These are phyloP conservation scores for Chalciporus sp. DNA, from an alignment of 1,284 basidiomycete species.

Conservation along the genomic window DNA sequence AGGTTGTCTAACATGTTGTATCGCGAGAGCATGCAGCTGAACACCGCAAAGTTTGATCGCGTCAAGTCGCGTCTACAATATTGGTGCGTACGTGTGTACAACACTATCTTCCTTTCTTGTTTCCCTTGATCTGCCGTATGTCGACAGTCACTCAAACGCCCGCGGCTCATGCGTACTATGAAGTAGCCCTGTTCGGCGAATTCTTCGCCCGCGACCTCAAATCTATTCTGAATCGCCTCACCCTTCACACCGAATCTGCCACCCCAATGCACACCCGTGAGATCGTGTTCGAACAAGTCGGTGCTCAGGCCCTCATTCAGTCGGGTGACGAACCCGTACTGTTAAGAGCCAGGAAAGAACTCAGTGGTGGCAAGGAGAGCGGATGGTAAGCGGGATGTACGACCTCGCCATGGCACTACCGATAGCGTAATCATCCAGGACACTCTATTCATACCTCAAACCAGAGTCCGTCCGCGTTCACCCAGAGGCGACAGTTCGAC, in stretches of 20 bases:
- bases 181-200: conserved; percentile 77
- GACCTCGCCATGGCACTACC: background rate
- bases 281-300: conserved; percentile 73
- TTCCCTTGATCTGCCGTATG: conserved; percentile 18
- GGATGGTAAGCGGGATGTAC: conserved; percentile 53
- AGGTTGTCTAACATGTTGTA: conserved; percentile 12
- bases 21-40: background rate
- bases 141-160: conserved; percentile 26
- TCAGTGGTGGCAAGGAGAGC: conserved; percentile 47
- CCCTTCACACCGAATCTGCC: conserved; percentile 74
- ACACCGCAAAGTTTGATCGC: background rate
- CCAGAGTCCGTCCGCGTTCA: conserved; percentile 76
- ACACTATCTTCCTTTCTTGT: background rate
- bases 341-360: conserved; percentile 71
- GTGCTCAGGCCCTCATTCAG: conserved; percentile 61
- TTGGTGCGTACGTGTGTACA: too few species aligned
- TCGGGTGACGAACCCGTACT: conserved; percentile 61
- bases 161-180: conserved; percentile 63
- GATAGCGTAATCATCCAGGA: conserved; percentile 44
- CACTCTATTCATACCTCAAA: conserved; percentile 74
- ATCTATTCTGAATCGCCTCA: conserved; percentile 73
- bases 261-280: conserved; percentile 70
- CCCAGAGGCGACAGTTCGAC: conserved; percentile 79
- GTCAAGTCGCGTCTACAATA: background rate
- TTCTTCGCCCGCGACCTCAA: conserved; percentile 65